Base-by-base conservation (phyloP, 1,139 yeast genomes). In the Candida sp. region DNA sequence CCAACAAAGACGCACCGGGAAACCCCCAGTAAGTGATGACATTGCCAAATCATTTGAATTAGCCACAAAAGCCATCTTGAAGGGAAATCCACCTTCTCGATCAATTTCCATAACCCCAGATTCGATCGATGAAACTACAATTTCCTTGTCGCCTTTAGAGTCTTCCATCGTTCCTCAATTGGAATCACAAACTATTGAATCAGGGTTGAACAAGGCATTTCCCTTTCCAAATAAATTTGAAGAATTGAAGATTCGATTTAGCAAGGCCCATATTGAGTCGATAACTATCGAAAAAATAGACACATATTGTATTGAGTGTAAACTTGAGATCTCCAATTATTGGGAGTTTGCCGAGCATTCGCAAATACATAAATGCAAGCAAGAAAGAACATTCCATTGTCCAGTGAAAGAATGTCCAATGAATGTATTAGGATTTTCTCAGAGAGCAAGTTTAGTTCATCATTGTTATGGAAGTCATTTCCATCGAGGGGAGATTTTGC, bases 331-430 rank as follows among this genome's bases (percentile, higher is more conserved):
- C 5, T 7, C 22, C 5, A 22, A 37, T 29, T 37, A 37, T 29
- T 37, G 39, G 39, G 25, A 37, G n/a, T 29, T 12, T 21, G 30
- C 30, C 27, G 33, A 27, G 3, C 39, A 37, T 15, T 29, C 23
- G 25, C 33, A 37, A 25, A 9, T 4, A 6, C 39, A 37, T 21
- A 19, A 22, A 4, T 30, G 21, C 9, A 37, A 37, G 19, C 23
- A 19, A 4, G 19, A 21, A 27, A 15, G 51, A 21, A 21, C 46
- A 5, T 49, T 44, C 30, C 46, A 49, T 21, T 82, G 88, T 52
- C 80, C 80, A 0, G 68, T 73, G 37, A 54, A 58, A n/a, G 62
- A 66, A 15, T 83, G 89, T 51, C 83, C 84, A 0, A 82, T 84
- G 82, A 68, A 71, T 36, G 61, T 77, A 3, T 62, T 82, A 32